phyloP scores from a whole-genome alignment of 2,329 filamentous ascomycete genomes.

The Fusarium secorum region DNA sequence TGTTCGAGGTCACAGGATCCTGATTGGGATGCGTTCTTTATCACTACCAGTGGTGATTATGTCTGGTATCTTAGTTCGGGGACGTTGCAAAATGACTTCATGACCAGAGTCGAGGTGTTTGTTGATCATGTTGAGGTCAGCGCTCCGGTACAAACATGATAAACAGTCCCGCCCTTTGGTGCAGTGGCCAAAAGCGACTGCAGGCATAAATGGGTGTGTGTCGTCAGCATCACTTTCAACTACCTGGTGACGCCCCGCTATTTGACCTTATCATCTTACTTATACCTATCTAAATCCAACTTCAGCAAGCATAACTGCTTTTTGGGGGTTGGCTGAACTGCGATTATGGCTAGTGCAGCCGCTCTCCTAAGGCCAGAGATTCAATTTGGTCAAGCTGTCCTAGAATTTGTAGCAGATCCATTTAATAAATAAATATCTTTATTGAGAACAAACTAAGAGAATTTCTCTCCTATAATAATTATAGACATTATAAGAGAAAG shows the following conservation, averaged over 20 bases:
- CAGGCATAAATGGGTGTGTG: neutral
- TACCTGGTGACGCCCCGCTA: neutral
- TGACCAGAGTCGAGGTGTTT: neutral
- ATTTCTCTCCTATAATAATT: neutral
- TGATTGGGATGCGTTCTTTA: neutral
- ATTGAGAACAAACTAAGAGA: fast-evolving
- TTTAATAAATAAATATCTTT: neutral
- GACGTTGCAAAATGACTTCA: neutral
- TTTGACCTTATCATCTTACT: neutral
- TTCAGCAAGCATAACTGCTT: neutral
- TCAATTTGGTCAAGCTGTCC: neutral
- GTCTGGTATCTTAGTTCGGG: neutral
- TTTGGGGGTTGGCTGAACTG: fast-evolving
- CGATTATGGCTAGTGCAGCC: neutral
- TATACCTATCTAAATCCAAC: neutral
- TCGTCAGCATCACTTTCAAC: neutral
- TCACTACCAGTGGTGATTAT: neutral
- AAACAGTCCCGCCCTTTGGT: neutral
- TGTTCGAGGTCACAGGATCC: neutral
- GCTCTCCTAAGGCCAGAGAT: neutral
- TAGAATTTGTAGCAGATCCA: neutral
- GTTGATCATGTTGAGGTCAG: neutral
- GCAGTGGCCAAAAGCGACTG: neutral
- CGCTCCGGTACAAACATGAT: neutral
- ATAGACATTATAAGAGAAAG: too few species aligned